Evolutionary conservation across 1,284 basidiomycete species (phyloP).

Genomic region (Flammula alnicola): DNA sequence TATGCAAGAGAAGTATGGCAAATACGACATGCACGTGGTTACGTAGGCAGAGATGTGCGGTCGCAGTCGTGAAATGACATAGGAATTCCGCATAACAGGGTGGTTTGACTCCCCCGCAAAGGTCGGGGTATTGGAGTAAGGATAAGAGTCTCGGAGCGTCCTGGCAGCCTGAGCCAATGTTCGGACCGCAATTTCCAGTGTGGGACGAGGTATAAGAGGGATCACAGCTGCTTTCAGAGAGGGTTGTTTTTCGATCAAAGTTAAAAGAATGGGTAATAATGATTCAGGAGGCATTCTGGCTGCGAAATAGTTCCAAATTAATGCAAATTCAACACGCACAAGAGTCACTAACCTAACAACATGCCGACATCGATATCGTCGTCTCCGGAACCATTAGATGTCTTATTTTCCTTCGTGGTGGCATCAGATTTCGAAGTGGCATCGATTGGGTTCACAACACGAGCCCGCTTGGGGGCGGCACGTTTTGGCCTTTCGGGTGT

Average conservation of each 20-base stretch:
- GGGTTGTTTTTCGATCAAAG: slow-evolving; percentile 67
- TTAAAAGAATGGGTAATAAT: slow-evolving; percentile 69
- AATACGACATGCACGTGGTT: slow-evolving; percentile 73
- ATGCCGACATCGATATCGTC: slow-evolving; percentile 80
- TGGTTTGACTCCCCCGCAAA: slow-evolving; percentile 39
- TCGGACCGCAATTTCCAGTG: slow-evolving; percentile 71
- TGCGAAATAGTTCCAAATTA: slow-evolving; percentile 32
- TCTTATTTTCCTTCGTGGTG: slow-evolving; percentile 50
- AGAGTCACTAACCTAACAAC: slow-evolving; percentile 61
- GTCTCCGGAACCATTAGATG: slow-evolving; percentile 43
- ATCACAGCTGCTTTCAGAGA: slow-evolving; percentile 69
- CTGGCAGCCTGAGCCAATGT: slow-evolving; percentile 69
- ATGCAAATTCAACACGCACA: slow-evolving; percentile 13
- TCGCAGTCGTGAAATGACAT: slow-evolving; percentile 73
- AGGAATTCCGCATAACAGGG: slow-evolving; percentile 75
- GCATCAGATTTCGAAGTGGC: slow-evolving; percentile 40
- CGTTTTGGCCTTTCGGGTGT: slow-evolving; percentile 76
- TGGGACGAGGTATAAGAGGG: slow-evolving; percentile 78
- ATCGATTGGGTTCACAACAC: slow-evolving; percentile 46
- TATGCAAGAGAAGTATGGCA: slow-evolving; percentile 78
- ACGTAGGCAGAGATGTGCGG: slow-evolving; percentile 77
- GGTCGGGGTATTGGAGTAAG: slow-evolving; percentile 63
- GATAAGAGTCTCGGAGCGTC: slow-evolving; percentile 78
- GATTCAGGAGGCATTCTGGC: slow-evolving; percentile 77
- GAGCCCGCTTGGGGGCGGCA: slow-evolving; percentile 67